phyloP scores from a whole-genome alignment of 176 grass and related monocot genomes.

The Guadua angustifolia region DNA sequence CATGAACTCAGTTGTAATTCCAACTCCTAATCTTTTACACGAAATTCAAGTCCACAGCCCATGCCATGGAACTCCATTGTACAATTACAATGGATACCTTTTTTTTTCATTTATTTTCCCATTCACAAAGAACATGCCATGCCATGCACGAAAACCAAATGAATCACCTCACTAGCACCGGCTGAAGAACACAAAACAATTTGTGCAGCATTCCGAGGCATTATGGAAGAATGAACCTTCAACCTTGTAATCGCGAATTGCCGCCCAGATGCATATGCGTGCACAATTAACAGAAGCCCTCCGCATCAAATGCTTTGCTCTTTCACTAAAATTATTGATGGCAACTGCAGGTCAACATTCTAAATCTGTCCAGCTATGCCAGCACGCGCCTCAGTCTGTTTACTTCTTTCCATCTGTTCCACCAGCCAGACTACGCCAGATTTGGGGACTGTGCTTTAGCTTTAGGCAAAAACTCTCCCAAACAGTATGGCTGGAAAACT shows the following conservation, averaged over 20 bases:
- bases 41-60: neutral
- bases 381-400: slow-evolving; percentile 60
- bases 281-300: slow-evolving; percentile 7
- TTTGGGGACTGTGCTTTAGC: too few species aligned
- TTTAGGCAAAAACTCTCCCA: too few species aligned
- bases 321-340: slow-evolving; percentile 23
- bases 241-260: neutral
- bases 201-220: neutral
- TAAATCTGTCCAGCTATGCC: slow-evolving; percentile 57
- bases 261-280: neutral
- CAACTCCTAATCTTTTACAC: neutral
- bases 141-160: slow-evolving; percentile 13
- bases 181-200: neutral
- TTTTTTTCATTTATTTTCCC: neutral
- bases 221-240: slow-evolving; percentile 18
- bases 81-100: slow-evolving; percentile 27
- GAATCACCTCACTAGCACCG: slow-evolving; percentile 9
- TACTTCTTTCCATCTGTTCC: slow-evolving; percentile 80
- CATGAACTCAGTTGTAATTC: neutral
- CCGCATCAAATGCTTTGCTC: slow-evolving; percentile 3
- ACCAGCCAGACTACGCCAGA: slow-evolving; percentile 79
- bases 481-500: too few species aligned
- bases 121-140: slow-evolving; percentile 35
- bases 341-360: slow-evolving; percentile 5
- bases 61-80: slow-evolving; percentile 3